Conservation (phyloP, 2,329 filamentous ascomycete genomes). For the Zopfia rhizophila region DNA sequence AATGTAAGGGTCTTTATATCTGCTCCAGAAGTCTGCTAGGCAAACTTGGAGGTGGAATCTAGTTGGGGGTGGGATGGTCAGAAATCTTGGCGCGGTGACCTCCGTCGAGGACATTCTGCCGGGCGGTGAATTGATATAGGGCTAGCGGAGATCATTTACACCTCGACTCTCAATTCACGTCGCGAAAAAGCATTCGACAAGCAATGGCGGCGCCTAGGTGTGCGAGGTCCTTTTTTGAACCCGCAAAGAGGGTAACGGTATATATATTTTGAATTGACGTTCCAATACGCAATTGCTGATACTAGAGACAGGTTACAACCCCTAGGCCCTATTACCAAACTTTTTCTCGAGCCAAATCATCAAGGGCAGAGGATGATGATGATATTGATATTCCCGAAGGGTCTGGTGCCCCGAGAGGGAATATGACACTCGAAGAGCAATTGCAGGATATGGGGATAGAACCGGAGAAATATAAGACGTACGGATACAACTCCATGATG, state of each 20-base stretch:
- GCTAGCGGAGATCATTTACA: constrained; percentile 36
- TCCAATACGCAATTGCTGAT: constrained; percentile 26
- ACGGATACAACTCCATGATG: constrained; percentile 10
- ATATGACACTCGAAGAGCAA: constrained; percentile 37
- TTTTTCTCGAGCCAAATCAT: constrained; percentile 35
- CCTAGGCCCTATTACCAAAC: constrained; percentile 35
- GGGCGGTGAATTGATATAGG: constrained; percentile 31
- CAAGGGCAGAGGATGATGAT: constrained; percentile 29
- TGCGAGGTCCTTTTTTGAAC: constrained; percentile 55
- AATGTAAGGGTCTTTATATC: background rate
- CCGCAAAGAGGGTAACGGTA: constrained; percentile 57
- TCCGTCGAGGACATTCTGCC: constrained; percentile 37
- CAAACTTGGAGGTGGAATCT: constrained; percentile 13
- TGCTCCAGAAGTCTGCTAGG: too few species aligned
- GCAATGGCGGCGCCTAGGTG: constrained; percentile 58
- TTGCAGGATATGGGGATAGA: constrained; percentile 41
- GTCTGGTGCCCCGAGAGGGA: constrained; percentile 7
- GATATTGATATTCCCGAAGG: constrained; percentile 29
- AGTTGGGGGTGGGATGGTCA: constrained; percentile 39
- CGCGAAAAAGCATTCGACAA: constrained; percentile 29
- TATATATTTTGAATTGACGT: constrained; percentile 12
- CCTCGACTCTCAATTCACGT: constrained; percentile 19
- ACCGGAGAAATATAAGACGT: constrained; percentile 41
- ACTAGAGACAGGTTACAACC: constrained; percentile 34
- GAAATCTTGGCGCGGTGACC: constrained; percentile 36